These are phyloP conservation scores for Flaveria bidentis DNA, from an alignment of 129 eudicot genomes.

Conservation along the genomic window DNA sequence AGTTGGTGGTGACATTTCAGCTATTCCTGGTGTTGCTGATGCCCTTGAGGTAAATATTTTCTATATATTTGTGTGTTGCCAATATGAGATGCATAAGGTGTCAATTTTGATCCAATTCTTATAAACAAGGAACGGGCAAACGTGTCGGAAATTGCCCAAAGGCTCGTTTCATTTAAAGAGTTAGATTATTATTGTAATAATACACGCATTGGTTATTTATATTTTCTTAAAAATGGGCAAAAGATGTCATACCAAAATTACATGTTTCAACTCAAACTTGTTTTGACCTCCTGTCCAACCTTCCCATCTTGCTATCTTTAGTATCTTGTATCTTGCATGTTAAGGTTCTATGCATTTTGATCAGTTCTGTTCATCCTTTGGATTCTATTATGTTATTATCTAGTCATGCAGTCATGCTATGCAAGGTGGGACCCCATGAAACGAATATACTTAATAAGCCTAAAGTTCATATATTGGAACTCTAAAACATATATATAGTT, in stretches of 20 bases:
- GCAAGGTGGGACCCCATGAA: constrained; percentile 3
- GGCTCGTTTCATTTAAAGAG: not conserved
- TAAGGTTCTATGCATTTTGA: not conserved
- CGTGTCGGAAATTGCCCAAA: not conserved
- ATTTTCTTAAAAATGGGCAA: not conserved
- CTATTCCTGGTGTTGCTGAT: constrained; percentile 89
- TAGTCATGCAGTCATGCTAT: not conserved
- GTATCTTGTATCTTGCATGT: not conserved
- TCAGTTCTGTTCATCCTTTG: not conserved
- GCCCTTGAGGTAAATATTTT: constrained; percentile 73
- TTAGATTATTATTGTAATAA: not conserved
- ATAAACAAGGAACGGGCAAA: not conserved
- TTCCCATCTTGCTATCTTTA: not conserved
- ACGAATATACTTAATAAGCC: not conserved
- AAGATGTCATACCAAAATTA: not conserved
- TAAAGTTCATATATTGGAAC: constrained; percentile 6
- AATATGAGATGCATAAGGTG: constrained; percentile 18
- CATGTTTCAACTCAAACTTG: not conserved
- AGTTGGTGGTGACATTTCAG: constrained; percentile 85
- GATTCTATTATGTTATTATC: constrained; percentile 3
- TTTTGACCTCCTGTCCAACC: not conserved
- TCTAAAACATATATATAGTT: not conserved
- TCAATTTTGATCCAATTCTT: not conserved
- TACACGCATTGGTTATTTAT: not conserved
- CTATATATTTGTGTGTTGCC: not conserved